phyloP scores from a whole-genome alignment of 2,329 filamentous ascomycete species.

The Leptoxyphium fumago region DNA sequence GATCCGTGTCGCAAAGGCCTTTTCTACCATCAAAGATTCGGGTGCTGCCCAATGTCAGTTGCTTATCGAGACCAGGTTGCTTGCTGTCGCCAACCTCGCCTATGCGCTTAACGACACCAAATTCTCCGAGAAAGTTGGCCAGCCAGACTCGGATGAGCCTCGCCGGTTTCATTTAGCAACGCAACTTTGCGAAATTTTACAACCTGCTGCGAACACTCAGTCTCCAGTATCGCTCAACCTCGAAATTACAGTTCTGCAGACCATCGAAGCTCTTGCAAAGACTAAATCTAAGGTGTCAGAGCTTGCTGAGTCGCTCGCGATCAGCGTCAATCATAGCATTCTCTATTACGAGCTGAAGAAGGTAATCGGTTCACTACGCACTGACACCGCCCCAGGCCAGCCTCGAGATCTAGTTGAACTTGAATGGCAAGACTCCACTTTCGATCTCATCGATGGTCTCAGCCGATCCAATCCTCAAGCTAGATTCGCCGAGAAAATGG shows the following conservation, averaged over 20 bases:
- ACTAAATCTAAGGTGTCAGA: slow-evolving; percentile 65
- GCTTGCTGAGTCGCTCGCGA: slow-evolving; percentile 78
- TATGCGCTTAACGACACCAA: slow-evolving; percentile 71
- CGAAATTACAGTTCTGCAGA: slow-evolving; percentile 66
- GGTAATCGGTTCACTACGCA: slow-evolving; percentile 66
- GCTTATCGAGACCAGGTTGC: slow-evolving; percentile 57
- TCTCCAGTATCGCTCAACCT: slow-evolving; percentile 55
- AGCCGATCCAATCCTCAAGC: slow-evolving; percentile 35
- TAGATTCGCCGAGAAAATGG: slow-evolving; percentile 67
- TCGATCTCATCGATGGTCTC: slow-evolving; percentile 73
- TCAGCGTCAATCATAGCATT: slow-evolving; percentile 91
- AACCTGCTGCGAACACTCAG: slow-evolving; percentile 59
- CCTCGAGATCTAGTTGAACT: slow-evolving; percentile 52
- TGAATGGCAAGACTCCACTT: slow-evolving; percentile 80
- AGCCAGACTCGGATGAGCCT: slow-evolving; percentile 79
- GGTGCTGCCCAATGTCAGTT: slow-evolving; percentile 54
- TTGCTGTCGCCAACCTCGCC: slow-evolving; percentile 80
- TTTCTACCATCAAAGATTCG: slow-evolving; percentile 41
- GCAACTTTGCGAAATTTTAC: slow-evolving; percentile 82
- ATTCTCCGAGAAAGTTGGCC: slow-evolving; percentile 77
- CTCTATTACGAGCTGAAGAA: slow-evolving; percentile 87
- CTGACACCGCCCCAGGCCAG: slow-evolving; percentile 39
- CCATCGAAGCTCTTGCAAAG: slow-evolving; percentile 73
- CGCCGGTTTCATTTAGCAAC: slow-evolving; percentile 79
- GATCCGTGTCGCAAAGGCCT: slow-evolving; percentile 67